Percentiles rank a stretch among this genome's conserved stretches.
Conservation (phyloP, 179 eudicot genomes). For the Silene vulgaris region DNA sequence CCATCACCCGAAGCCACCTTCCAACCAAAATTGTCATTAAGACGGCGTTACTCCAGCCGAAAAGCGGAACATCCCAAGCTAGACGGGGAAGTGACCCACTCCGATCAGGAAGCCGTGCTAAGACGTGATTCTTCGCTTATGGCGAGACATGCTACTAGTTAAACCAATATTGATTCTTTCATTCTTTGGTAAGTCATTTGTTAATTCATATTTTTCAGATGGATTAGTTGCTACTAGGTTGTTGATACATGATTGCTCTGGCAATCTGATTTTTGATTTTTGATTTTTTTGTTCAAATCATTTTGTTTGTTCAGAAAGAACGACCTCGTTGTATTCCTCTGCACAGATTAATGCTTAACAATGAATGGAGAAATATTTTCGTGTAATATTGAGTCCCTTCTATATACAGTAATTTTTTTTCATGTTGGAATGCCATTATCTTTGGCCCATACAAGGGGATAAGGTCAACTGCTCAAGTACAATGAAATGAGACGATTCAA, state of each 20-base stretch:
- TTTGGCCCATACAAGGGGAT: no score
- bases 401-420: no score
- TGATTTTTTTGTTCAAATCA: neutral
- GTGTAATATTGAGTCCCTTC: neutral
- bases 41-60: slow-evolving; percentile 23
- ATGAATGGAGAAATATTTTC: neutral
- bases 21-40: slow-evolving; percentile 18
- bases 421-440: no score
- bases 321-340: slow-evolving; percentile 5
- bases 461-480: no score
- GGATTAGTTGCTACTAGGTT: slow-evolving; percentile 15
- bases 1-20: slow-evolving; percentile 17
- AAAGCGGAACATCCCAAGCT: slow-evolving; percentile 25
- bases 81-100: slow-evolving; percentile 31
- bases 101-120: slow-evolving; percentile 22
- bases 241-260: slow-evolving; percentile 19
- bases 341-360: slow-evolving; percentile 6
- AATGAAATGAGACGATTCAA: no score
- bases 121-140: slow-evolving; percentile 37
- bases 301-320: neutral
- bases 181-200: slow-evolving; percentile 30
- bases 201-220: slow-evolving; percentile 10
- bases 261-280: slow-evolving; percentile 16
- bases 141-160: slow-evolving; percentile 32
- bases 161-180: slow-evolving; percentile 28